Conservation (phyloP, 306 rosid genomes). For the Medicago lupulina region DNA sequence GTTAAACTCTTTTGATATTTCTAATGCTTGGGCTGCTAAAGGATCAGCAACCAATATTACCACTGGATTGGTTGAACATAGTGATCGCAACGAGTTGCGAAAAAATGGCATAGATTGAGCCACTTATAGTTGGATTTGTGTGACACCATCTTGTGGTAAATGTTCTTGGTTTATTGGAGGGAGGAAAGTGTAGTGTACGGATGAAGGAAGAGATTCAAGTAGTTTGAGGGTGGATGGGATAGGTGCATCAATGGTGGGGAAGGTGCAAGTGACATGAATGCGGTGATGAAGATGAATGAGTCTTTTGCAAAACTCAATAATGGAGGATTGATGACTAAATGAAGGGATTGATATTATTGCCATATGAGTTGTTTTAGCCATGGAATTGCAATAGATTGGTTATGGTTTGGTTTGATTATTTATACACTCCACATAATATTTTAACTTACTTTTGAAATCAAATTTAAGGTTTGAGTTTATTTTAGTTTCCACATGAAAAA, state of each 20-base stretch:
- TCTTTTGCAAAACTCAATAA: constrained; percentile 39
- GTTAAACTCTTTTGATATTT: constrained; percentile 32
- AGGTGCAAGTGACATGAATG: constrained; percentile 36
- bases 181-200: constrained; percentile 32
- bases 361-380: constrained; percentile 23
- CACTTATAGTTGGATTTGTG: no score
- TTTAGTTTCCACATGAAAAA: no score
- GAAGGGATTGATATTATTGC: constrained; percentile 15
- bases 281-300: constrained; percentile 29
- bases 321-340: constrained; percentile 33
- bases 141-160: no score
- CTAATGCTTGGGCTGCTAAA: constrained; percentile 14
- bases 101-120: constrained; percentile 22
- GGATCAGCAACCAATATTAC: constrained; percentile 27
- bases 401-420: no score
- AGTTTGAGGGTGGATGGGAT: constrained; percentile 21
- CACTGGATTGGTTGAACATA: background rate
- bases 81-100: background rate
- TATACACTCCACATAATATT: no score
- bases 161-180: constrained; percentile 25
- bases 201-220: constrained; percentile 33
- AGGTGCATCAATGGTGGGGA: constrained; percentile 33
- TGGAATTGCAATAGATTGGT: constrained; percentile 20
- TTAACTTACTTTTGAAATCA: no score
- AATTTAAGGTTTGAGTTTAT: no score